Evolutionary conservation across 345 rosid genomes (phyloP).

Genomic region (Populus nigra): DNA sequence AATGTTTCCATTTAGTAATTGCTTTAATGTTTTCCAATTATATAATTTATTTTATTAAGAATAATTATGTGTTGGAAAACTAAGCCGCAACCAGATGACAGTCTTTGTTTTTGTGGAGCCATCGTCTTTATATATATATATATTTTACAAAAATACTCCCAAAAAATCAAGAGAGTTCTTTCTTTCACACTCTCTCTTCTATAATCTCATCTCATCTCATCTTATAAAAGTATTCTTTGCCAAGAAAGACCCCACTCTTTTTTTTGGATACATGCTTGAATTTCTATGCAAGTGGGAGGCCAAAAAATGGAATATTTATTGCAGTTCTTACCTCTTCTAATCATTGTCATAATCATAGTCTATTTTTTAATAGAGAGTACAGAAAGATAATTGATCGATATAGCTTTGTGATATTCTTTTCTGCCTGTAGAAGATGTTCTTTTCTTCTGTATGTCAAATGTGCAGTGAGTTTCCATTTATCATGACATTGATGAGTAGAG

Average conservation of each 20-base stretch:
- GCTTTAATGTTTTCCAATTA: neutral
- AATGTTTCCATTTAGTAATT: constrained; percentile 1
- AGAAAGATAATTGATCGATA: neutral
- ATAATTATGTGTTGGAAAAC: constrained; percentile 21
- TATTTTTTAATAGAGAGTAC: neutral
- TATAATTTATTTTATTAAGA: neutral
- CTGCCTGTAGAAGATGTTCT: neutral
- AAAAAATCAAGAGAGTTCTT: no score
- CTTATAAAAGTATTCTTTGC: constrained; percentile 6
- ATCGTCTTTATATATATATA: no score
- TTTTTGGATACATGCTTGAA: neutral
- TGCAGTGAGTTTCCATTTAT: no score
- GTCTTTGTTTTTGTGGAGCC: no score
- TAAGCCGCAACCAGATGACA: neutral
- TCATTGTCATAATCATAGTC: neutral
- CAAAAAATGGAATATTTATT: neutral
- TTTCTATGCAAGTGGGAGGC: neutral
- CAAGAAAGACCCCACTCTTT: neutral
- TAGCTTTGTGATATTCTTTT: neutral
- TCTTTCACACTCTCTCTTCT: neutral
- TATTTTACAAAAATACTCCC: no score
- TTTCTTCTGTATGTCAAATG: neutral
- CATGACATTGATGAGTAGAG: fast-evolving
- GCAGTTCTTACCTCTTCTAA: neutral
- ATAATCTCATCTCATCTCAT: constrained; percentile 11